Conservation (phyloP, 75 land plant genomes). For the Sequoia sempervirens region DNA sequence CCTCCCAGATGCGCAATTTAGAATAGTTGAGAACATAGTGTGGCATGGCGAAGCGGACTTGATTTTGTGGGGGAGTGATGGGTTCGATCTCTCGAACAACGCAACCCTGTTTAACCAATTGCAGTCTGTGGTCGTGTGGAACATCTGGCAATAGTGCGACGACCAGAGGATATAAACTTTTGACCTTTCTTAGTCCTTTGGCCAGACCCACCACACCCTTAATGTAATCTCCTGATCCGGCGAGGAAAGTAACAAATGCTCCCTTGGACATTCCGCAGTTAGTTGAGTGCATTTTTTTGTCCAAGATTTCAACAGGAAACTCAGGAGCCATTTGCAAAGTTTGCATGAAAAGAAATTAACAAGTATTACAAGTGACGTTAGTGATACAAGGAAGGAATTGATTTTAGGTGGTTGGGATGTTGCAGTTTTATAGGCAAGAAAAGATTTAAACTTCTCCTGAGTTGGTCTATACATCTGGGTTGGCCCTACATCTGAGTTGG, state of each 20-base stretch:
- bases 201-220: conserved; percentile 38
- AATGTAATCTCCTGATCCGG: conserved; percentile 37
- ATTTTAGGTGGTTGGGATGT: no score
- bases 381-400: no score
- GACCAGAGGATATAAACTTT: conserved; percentile 24
- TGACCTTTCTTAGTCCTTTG: conserved; percentile 40
- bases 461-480: no score
- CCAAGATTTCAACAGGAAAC: not conserved
- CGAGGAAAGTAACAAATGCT: conserved; percentile 53
- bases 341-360: not conserved
- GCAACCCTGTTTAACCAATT: no score
- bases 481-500: no score
- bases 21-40: conserved; percentile 62
- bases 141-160: conserved; percentile 4
- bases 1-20: conserved; percentile 67
- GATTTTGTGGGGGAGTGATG: conserved; percentile 10
- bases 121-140: no score
- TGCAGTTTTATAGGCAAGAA: no score
- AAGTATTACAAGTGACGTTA: no score
- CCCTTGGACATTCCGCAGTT: conserved; percentile 13
- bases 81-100: not conserved
- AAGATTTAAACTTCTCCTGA: no score
- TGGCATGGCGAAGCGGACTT: conserved; percentile 19
- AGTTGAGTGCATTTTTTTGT: not conserved
- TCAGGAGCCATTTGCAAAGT: not conserved